A percentile compares a stretch with the other conserved stretches of the same genome.
Evolutionary conservation across 2,329 filamentous ascomycete genomes (phyloP).

Genomic region (Fusarium sp.): DNA sequence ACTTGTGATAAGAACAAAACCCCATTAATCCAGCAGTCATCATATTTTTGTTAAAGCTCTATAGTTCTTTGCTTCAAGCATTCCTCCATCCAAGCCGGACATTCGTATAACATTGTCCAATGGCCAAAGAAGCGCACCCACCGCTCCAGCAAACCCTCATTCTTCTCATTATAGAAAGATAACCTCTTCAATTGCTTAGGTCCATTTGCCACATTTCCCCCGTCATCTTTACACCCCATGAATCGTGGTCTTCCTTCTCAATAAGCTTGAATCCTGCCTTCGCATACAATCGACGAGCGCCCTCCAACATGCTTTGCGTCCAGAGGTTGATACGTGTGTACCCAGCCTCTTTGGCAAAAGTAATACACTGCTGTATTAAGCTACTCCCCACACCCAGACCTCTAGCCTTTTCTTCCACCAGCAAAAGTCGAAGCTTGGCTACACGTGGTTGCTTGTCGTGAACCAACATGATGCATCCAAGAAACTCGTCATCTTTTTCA

Average conservation of each 20-base stretch:
- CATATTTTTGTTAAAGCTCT: neutral
- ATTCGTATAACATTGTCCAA: neutral
- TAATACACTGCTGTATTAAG: neutral
- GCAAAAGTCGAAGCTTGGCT: constrained; percentile 41
- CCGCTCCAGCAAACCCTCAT: neutral
- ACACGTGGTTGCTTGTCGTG: constrained; percentile 21
- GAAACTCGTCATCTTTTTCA: constrained; percentile 37
- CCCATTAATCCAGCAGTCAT: neutral
- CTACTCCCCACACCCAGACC: neutral
- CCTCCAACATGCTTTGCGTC: constrained; percentile 31
- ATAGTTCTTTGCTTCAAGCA: neutral
- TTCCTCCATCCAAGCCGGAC: neutral
- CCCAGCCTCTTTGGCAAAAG: constrained; percentile 22
- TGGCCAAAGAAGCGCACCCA: neutral
- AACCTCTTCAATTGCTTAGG: neutral
- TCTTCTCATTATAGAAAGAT: neutral
- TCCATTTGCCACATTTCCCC: neutral
- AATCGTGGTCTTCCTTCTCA: neutral
- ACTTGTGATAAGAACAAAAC: neutral
- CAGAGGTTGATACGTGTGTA: constrained; percentile 30
- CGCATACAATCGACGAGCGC: constrained; percentile 35
- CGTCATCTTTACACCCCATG: constrained; percentile 2
- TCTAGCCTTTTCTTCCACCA: constrained; percentile 27
- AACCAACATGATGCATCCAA: constrained; percentile 42
- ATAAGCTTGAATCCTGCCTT: constrained; percentile 33